Evolutionary conservation across 805 yeast genomes (phyloP).

Genomic region (Starmerella bombi): DNA sequence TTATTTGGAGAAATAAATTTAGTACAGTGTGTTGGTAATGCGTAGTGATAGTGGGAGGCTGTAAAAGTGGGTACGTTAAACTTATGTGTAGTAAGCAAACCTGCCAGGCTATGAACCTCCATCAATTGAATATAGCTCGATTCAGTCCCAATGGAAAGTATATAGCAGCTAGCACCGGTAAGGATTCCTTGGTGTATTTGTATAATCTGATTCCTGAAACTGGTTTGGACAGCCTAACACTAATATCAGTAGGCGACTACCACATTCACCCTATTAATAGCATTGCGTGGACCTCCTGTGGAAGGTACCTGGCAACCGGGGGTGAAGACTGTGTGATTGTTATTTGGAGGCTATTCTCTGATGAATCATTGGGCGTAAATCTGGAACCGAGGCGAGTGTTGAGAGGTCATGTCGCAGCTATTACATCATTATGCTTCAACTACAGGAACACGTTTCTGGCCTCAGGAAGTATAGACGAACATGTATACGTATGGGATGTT

Average conservation of each 20-base stretch:
- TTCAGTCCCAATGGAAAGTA: constrained; percentile 39
- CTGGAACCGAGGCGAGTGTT: constrained; percentile 34
- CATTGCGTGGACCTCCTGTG: constrained; percentile 64
- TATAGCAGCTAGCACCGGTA: constrained; percentile 46
- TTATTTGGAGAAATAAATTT: no score
- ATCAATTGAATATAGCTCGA: constrained; percentile 15
- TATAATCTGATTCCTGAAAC: neutral
- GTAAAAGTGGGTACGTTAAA: no score
- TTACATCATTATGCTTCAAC: constrained; percentile 55
- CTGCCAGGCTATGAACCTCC: neutral
- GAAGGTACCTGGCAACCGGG: constrained; percentile 61
- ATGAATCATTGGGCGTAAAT: constrained; percentile 11
- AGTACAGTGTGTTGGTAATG: no score
- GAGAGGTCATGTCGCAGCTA: constrained; percentile 74
- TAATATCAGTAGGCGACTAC: no score
- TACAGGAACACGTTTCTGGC: constrained; percentile 63
- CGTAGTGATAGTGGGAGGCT: no score
- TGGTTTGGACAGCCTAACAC: constrained; percentile 1
- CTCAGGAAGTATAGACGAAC: constrained; percentile 82
- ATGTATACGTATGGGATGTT: constrained; percentile 82
- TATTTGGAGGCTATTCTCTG: constrained; percentile 43
- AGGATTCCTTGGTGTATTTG: constrained; percentile 25
- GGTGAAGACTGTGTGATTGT: constrained; percentile 75
- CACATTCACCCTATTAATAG: constrained; percentile 65
- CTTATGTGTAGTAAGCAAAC: neutral